Conservation (phyloP, 352 stramenopile species). For the Pythium oligandrum region DNA sequence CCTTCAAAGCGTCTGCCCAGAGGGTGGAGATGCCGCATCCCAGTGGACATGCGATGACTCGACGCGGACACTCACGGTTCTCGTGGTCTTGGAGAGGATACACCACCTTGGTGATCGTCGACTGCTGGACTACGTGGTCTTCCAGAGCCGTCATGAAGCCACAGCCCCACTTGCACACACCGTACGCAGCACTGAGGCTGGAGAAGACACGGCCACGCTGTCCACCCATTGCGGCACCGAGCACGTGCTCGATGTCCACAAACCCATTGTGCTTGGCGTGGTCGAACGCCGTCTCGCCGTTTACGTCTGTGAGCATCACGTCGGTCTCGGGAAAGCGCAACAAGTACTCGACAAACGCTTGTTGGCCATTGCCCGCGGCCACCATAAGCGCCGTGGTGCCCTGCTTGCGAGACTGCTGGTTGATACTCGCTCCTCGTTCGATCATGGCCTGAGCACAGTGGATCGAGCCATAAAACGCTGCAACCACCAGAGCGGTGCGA, state of each 20-base stretch:
- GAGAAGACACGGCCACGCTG: conserved; percentile 30
- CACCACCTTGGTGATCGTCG: conserved; percentile 23
- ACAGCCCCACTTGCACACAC: conserved; percentile 64
- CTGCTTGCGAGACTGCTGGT: conserved; percentile 23
- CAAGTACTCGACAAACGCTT: conserved; percentile 48
- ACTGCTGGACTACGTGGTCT: conserved; percentile 18
- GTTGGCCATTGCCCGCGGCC: conserved; percentile 43
- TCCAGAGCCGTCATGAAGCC: conserved; percentile 39
- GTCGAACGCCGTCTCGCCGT: conserved; percentile 36
- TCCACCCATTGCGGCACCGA: conserved; percentile 42
- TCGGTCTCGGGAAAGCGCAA: conserved; percentile 30
- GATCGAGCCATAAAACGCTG: conserved; percentile 38
- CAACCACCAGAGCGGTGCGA: conserved; percentile 35
- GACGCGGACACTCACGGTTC: conserved; percentile 36
- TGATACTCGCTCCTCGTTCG: conserved; percentile 47
- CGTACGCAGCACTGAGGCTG: conserved; percentile 33
- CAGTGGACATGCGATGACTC: conserved; percentile 36
- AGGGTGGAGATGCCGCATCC: conserved; percentile 23
- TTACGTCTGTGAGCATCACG: conserved; percentile 27
- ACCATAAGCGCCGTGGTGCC: conserved; percentile 58
- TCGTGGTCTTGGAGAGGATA: conserved; percentile 49
- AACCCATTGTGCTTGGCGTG: conserved; percentile 31
- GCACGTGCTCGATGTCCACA: conserved; percentile 23
- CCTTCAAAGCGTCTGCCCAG: conserved; percentile 41
- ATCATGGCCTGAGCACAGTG: conserved; percentile 50